phyloP scores from a whole-genome alignment of 148 eudicot species.

The Bassia scoparia region DNA sequence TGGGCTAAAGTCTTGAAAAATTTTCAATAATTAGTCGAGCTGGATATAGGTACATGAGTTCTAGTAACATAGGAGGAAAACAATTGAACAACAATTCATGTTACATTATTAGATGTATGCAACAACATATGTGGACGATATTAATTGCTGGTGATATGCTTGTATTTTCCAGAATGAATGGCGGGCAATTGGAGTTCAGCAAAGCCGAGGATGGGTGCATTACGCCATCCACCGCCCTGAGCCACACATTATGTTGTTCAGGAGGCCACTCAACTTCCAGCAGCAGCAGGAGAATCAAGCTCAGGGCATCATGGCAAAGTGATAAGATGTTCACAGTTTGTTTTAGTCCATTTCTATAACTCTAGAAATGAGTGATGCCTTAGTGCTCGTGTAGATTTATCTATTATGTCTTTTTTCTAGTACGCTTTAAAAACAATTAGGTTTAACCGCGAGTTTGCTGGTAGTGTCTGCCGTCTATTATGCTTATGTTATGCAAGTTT shows the following conservation, averaged over 20 bases:
- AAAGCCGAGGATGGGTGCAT: slow-evolving; percentile 90
- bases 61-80: too few species aligned
- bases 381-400: slow-evolving; percentile 1
- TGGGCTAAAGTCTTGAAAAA: too few species aligned
- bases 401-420: neutral
- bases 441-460: slow-evolving; percentile 9
- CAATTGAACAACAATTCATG: too few species aligned
- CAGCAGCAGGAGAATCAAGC: slow-evolving; percentile 66
- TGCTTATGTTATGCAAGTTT: slow-evolving; percentile 9
- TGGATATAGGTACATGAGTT: too few species aligned
- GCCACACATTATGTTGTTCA: slow-evolving; percentile 90
- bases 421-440: slow-evolving; percentile 13
- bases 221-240: slow-evolving; percentile 87
- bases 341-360: slow-evolving; percentile 26
- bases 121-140: too few species aligned
- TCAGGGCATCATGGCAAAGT: slow-evolving; percentile 51
- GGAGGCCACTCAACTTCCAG: slow-evolving; percentile 84
- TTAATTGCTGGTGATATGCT: neutral
- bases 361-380: slow-evolving; percentile 29
- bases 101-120: too few species aligned
- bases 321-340: slow-evolving; percentile 20
- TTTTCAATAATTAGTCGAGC: too few species aligned
- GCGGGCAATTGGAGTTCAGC: slow-evolving; percentile 89
- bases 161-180: slow-evolving; percentile 58
- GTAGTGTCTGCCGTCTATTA: slow-evolving; percentile 4